Base-by-base conservation (phyloP, 495 filamentous ascomycete genomes). In the Ramalina intermedia region DNA sequence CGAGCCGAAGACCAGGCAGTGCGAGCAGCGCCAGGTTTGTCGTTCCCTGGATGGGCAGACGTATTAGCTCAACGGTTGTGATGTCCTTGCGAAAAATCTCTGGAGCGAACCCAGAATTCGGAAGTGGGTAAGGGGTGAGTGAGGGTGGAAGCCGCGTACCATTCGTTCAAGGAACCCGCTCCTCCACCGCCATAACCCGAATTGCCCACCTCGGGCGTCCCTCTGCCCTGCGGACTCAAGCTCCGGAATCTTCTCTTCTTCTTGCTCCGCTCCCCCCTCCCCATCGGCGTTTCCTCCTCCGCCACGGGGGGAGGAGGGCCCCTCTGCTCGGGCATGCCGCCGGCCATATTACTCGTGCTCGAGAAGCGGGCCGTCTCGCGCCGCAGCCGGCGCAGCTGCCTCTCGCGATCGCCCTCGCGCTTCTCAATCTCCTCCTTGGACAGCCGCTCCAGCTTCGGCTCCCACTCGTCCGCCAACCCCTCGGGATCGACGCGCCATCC, bases 381-480 rank as follows among this genome's bases (percentile, higher is more conserved):
- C 42, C 91, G 75, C 39, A 96, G 62, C 41, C 93, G 74, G 26
- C 91, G 68, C 33, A 95, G 82, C 66, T 96, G 87, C 26, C 91
- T 67, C 62, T 96, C 91, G 21, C 93, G 78, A 60, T 96, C 93
- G 46, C 87, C 87, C 63, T 99, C 91, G 26, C 93, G 77, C 65
- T 94, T 93, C 65, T 99, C 93, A 43, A 99, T 96, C 63, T 99
- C 91, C 57, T 96, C 91, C 58, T 95, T 93, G 3, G 80, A 85
- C 12, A 99, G 67, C 0, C 75, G 76, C 63, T 96, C 91, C 1
- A 99, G 74, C 65, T 87, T 89, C 0, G 90, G 88, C 55, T 94
- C 88, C 93, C 93, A 99, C 51, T 90, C 86, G 49, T 87, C 82
- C 23, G 79, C 86, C 3, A 96, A 69, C 26, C 85, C 80, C 63